phyloP scores from a whole-genome alignment of 2,329 filamentous ascomycete species.

The Trichoderma arundinaceum region DNA sequence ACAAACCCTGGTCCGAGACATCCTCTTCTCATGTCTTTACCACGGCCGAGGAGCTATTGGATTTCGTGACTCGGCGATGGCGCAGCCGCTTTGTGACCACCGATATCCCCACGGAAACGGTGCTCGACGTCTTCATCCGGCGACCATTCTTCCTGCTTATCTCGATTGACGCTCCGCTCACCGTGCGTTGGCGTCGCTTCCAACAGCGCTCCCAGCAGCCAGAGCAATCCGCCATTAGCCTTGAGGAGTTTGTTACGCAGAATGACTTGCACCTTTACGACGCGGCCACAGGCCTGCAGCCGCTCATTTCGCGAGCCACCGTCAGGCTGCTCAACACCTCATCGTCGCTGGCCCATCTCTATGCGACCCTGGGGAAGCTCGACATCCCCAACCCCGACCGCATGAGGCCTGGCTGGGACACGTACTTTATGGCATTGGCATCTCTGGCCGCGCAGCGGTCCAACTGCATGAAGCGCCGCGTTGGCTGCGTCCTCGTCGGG shows the following conservation, averaged over 20 bases:
- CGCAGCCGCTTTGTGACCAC: constrained; percentile 83
- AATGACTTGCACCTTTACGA: constrained; percentile 80
- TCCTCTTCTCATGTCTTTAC: constrained; percentile 55
- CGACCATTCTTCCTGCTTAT: constrained; percentile 93
- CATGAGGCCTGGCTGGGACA: constrained; percentile 89
- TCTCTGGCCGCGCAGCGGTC: constrained; percentile 86
- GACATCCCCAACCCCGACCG: constrained; percentile 79
- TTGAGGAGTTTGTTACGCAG: constrained; percentile 62
- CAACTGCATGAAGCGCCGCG: constrained; percentile 98
- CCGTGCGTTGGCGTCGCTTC: constrained; percentile 81
- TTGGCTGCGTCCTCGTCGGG: constrained; percentile 88
- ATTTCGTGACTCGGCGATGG: constrained; percentile 88
- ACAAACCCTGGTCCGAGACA: constrained; percentile 38
- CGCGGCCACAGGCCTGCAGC: constrained; percentile 67
- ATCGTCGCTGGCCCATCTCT: constrained; percentile 71
- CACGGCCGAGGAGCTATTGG: constrained; percentile 71
- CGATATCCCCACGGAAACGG: constrained; percentile 74
- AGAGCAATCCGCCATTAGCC: constrained; percentile 43
- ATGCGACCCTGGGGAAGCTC: constrained; percentile 72
- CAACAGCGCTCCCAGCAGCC: constrained; percentile 46
- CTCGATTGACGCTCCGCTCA: constrained; percentile 88
- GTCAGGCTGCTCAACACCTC: constrained; percentile 88
- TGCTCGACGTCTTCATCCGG: constrained; percentile 75
- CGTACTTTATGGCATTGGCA: constrained; percentile 98
- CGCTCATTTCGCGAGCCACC: constrained; percentile 80